Evolutionary conservation across 495 filamentous ascomycete species (phyloP).

Genomic region (Xylaria longipes): DNA sequence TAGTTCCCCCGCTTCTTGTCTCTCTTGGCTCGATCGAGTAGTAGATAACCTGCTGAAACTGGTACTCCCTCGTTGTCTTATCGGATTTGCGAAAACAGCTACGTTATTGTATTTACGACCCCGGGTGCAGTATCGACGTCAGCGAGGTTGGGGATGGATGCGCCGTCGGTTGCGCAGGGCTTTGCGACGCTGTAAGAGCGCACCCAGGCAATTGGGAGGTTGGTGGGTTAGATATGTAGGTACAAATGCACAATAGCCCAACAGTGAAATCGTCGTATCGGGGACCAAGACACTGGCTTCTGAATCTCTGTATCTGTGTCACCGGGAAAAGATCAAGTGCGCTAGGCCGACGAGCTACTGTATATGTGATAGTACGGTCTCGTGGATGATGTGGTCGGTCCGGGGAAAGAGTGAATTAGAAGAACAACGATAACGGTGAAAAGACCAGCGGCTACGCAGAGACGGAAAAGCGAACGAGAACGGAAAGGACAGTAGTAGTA

Average conservation of each 20-base stretch:
- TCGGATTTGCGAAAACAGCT: slow-evolving; percentile 10
- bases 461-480: slow-evolving; percentile 31
- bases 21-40: slow-evolving; percentile 9
- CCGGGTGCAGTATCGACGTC: slow-evolving; percentile 5
- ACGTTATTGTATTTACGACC: background rate
- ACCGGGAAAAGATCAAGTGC: background rate
- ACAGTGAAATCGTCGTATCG: slow-evolving; percentile 6
- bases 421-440: slow-evolving; percentile 36
- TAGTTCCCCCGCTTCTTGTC: slow-evolving; percentile 21
- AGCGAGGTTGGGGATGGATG: slow-evolving; percentile 7
- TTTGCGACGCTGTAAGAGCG: slow-evolving; percentile 17
- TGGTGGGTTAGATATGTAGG: slow-evolving; percentile 24
- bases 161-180: slow-evolving; percentile 1
- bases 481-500: slow-evolving; percentile 37
- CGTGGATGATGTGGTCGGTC: slow-evolving; percentile 26
- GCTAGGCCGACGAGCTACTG: background rate
- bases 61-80: background rate
- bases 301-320: background rate
- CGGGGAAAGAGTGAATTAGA: slow-evolving; percentile 35
- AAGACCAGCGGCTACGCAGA: slow-evolving; percentile 34
- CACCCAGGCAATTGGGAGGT: slow-evolving; percentile 12
- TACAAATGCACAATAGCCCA: slow-evolving; percentile 18
- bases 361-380: background rate
- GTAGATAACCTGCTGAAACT: slow-evolving; percentile 3
- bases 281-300: background rate